Evolutionary conservation across 768 basidiomycete species (phyloP).

Genomic region (Mycena kentingensis): DNA sequence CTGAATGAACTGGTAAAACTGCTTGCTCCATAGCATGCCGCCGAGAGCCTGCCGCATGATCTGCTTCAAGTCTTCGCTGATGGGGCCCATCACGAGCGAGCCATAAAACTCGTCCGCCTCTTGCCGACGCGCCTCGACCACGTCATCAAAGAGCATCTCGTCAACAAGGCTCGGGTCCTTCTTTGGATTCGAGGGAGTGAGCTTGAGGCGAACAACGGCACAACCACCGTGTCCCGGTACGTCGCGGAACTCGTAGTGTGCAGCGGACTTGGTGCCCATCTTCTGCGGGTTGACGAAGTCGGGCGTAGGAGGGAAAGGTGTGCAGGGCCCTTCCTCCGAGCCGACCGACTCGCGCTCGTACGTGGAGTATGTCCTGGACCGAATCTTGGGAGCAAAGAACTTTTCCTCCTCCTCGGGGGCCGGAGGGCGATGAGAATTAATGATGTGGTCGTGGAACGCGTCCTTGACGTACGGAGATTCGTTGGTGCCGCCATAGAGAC

Average conservation of each 20-base stretch:
- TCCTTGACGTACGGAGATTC: conserved; percentile 87
- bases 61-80: conserved; percentile 91
- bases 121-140: conserved; percentile 84
- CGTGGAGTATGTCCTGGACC: conserved; percentile 49
- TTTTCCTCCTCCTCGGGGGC: conserved; percentile 45
- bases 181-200: conserved; percentile 76
- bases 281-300: conserved; percentile 84
- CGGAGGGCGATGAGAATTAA: conserved; percentile 77
- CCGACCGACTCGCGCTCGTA: conserved; percentile 43
- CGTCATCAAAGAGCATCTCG: conserved; percentile 86
- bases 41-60: conserved; percentile 95
- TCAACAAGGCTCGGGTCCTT: conserved; percentile 82
- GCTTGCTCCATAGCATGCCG: conserved; percentile 99
- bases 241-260: conserved; percentile 84
- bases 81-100: conserved; percentile 74
- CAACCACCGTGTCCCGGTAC: conserved; percentile 93
- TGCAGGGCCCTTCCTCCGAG: conserved; percentile 57
- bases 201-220: conserved; percentile 90
- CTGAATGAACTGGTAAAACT: conserved; percentile 95
- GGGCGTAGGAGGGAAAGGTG: conserved; percentile 54
- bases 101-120: conserved; percentile 98
- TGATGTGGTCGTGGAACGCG: conserved; percentile 97
- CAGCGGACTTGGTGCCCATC: conserved; percentile 89
- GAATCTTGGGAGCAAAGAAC: conserved; percentile 52
- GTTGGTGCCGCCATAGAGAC: conserved; percentile 90